These are phyloP conservation scores for Fomitopsis pinicola DNA, from an alignment of 1,284 basidiomycete genomes.

Conservation along the genomic window DNA sequence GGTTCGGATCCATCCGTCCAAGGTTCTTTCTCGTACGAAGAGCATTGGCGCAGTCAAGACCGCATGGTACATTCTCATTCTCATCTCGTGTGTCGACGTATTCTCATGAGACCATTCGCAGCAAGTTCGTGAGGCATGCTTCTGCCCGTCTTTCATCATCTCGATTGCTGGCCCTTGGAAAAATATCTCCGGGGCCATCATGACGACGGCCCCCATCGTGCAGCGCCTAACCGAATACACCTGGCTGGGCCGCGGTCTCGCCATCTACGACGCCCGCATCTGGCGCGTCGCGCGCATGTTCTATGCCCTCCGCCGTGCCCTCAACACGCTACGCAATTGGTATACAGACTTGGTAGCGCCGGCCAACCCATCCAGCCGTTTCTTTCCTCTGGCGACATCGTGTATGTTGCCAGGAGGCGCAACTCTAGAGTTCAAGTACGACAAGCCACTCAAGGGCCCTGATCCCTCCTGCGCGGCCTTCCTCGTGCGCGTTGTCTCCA, in stretches of 20 bases:
- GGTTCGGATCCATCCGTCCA: not conserved
- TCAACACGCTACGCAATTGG: not conserved
- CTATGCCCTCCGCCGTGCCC: slow-evolving; percentile 2
- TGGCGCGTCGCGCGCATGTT: slow-evolving; percentile 8
- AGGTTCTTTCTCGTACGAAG: not conserved
- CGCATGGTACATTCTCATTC: not conserved
- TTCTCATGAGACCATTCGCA: not conserved
- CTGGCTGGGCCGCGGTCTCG: slow-evolving; percentile 13
- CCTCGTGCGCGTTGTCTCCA: not conserved
- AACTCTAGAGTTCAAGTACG: slow-evolving; percentile 1
- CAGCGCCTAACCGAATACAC: slow-evolving; percentile 15
- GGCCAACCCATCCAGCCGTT: not conserved
- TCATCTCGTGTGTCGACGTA: not conserved
- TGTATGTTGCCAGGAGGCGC: not conserved
- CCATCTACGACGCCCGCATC: slow-evolving; percentile 5
- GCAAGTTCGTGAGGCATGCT: slow-evolving; percentile 1
- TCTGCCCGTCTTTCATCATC: slow-evolving; percentile 8
- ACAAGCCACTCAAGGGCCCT: not conserved
- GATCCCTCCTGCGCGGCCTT: slow-evolving; percentile 7
- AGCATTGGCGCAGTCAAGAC: not conserved
- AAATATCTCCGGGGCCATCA: slow-evolving; percentile 8
- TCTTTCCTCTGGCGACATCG: slow-evolving; percentile 3
- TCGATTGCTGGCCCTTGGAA: slow-evolving; percentile 10
- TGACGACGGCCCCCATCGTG: slow-evolving; percentile 7
- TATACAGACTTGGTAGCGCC: not conserved